These are phyloP conservation scores for Globisporangium ultimum DNA, from an alignment of 352 stramenopile genomes.

Conservation along the genomic window DNA sequence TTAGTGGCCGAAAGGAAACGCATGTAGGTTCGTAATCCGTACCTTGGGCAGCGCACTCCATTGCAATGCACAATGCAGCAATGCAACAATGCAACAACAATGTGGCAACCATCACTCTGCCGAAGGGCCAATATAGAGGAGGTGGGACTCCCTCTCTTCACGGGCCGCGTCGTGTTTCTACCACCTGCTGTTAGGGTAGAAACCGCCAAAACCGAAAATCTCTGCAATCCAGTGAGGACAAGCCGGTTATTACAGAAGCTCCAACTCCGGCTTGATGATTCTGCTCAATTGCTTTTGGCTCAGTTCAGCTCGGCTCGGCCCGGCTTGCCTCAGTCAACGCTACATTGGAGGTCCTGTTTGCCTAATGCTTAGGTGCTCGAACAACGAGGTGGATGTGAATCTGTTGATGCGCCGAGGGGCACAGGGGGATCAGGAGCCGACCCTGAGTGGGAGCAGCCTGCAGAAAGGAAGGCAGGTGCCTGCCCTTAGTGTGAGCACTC, in stretches of 20 bases:
- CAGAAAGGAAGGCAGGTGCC: neutral
- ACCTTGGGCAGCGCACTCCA: neutral
- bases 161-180: neutral
- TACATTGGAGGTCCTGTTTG: no score
- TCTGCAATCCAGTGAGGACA: neutral
- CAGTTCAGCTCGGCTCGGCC: neutral
- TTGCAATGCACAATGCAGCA: neutral
- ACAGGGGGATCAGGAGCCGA: neutral
- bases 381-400: neutral
- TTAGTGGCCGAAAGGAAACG: neutral
- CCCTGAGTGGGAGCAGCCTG: neutral
- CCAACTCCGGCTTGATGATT: no score
- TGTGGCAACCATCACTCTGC: neutral
- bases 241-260: neutral
- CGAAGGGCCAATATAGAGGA: neutral
- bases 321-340: neutral
- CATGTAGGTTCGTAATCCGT: neutral
- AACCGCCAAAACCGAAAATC: neutral
- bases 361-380: neutral
- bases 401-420: neutral
- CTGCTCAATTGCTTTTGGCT: no score
- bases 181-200: neutral
- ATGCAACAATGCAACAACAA: neutral
- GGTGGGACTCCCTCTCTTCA: neutral
- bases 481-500: neutral